These are phyloP conservation scores for Suhomyces yuchorum DNA, from an alignment of 1,139 yeast species.

Conservation along the genomic window DNA sequence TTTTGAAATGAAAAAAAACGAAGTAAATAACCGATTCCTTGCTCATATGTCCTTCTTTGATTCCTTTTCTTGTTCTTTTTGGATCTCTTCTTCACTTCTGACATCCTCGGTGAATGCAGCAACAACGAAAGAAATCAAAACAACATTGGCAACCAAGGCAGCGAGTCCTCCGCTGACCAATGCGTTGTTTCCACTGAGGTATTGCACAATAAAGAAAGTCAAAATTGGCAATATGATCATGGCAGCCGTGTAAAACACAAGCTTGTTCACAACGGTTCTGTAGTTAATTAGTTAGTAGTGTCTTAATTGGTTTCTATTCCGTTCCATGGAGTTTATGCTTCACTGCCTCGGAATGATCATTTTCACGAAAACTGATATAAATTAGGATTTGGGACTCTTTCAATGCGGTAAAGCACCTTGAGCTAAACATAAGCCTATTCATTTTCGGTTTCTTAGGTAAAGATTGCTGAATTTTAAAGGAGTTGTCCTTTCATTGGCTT, in stretches of 20 bases:
- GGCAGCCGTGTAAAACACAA: slow-evolving; percentile 83
- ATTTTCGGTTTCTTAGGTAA: no score
- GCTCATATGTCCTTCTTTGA: slow-evolving; percentile 8
- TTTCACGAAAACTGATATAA: no score
- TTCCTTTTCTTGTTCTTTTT: slow-evolving; percentile 21
- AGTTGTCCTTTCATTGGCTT: no score
- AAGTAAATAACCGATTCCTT: background rate
- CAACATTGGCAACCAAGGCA: slow-evolving; percentile 84
- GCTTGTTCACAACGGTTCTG: slow-evolving; percentile 68
- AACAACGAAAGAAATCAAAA: slow-evolving; percentile 79
- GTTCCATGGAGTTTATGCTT: no score
- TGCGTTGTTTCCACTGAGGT: slow-evolving; percentile 54
- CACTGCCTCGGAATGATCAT: no score
- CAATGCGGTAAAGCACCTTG: no score
- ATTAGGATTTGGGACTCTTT: no score
- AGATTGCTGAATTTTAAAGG: no score
- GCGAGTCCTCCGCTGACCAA: slow-evolving; percentile 87
- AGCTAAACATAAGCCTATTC: no score
- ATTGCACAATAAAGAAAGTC: slow-evolving; percentile 69
- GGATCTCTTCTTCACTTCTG: slow-evolving; percentile 19
- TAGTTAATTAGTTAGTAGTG: no score
- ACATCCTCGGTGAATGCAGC: slow-evolving; percentile 86
- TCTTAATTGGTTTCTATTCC: no score
- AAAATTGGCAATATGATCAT: slow-evolving; percentile 81
- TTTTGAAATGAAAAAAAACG: background rate